phyloP scores from a whole-genome alignment of 768 basidiomycete species.

The Brasilioporus rufonigricans region DNA sequence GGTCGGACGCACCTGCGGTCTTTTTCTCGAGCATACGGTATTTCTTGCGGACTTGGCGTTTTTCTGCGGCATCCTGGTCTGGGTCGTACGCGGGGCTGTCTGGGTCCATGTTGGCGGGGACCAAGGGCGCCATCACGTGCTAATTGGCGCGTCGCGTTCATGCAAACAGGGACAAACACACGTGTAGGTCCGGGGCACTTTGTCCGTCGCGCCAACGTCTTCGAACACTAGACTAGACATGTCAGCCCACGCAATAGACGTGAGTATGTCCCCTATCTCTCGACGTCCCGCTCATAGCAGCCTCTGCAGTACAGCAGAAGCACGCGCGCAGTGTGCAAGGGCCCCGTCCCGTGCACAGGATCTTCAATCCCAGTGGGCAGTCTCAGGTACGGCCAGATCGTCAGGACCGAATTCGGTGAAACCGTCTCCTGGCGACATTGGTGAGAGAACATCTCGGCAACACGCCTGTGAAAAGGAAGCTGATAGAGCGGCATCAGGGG shows the following conservation, averaged over 20 bases:
- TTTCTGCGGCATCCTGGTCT: constrained; percentile 80
- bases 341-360: constrained; percentile 57
- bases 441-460: constrained; percentile 37
- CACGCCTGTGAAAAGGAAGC: constrained; percentile 15
- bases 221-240: background rate
- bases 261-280: constrained; percentile 9
- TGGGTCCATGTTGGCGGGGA: constrained; percentile 15
- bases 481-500: constrained; percentile 46
- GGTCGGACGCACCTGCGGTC: constrained; percentile 54
- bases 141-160: constrained; percentile 23
- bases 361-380: constrained; percentile 50
- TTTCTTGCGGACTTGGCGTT: constrained; percentile 67
- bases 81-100: constrained; percentile 62
- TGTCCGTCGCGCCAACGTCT: too few species aligned
- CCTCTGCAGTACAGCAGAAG: constrained; percentile 68
- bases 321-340: constrained; percentile 66
- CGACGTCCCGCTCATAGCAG: constrained; percentile 6
- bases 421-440: constrained; percentile 77
- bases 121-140: constrained; percentile 16
- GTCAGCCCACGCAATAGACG: constrained; percentile 32
- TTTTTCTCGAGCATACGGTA: constrained; percentile 66
- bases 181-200: background rate
- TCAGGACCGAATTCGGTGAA: constrained; percentile 49
- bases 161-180: constrained; percentile 23
- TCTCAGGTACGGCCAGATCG: constrained; percentile 62